Percentiles rank a stretch among this genome's conserved stretches.
These are phyloP conservation scores for Fusarium continuum DNA, from an alignment of 2,329 filamentous ascomycete species.

Conservation along the genomic window DNA sequence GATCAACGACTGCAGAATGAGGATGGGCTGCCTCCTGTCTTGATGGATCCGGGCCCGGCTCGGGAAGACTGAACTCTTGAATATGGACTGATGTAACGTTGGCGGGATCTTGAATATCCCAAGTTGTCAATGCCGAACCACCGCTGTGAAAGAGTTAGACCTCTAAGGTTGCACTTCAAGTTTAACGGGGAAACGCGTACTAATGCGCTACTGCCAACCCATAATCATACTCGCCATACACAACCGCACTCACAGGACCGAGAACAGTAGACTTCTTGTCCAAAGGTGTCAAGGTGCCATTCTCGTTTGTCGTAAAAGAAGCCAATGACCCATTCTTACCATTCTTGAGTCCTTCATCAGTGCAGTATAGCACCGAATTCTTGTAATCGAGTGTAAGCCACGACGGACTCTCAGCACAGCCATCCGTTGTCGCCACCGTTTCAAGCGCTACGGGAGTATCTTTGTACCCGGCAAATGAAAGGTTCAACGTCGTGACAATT, in stretches of 20 bases:
- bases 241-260: slow-evolving; percentile 56
- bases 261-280: slow-evolving; percentile 47
- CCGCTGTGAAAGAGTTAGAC: slow-evolving; percentile 43
- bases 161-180: not conserved
- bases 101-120: slow-evolving; percentile 53
- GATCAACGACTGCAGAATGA: slow-evolving; percentile 72
- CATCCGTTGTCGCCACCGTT: slow-evolving; percentile 53
- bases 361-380: slow-evolving; percentile 64
- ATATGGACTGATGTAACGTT: slow-evolving; percentile 50
- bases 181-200: slow-evolving; percentile 46
- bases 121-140: slow-evolving; percentile 56
- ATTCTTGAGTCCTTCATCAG: slow-evolving; percentile 63
- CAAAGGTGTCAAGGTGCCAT: slow-evolving; percentile 53
- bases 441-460: slow-evolving; percentile 47
- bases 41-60: slow-evolving; percentile 50
- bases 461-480: slow-evolving; percentile 43
- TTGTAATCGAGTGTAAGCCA: slow-evolving; percentile 67
- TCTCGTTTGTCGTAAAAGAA: slow-evolving; percentile 49
- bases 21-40: slow-evolving; percentile 69
- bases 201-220: slow-evolving; percentile 58
- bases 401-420: slow-evolving; percentile 64
- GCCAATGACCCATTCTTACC: slow-evolving; percentile 58
- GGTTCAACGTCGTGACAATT: slow-evolving; percentile 58
- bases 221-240: slow-evolving; percentile 54
- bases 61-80: slow-evolving; percentile 51